These are phyloP conservation scores for Aspergillus aculeatinus DNA, from an alignment of 2,329 filamentous ascomycete genomes.

Conservation along the genomic window DNA sequence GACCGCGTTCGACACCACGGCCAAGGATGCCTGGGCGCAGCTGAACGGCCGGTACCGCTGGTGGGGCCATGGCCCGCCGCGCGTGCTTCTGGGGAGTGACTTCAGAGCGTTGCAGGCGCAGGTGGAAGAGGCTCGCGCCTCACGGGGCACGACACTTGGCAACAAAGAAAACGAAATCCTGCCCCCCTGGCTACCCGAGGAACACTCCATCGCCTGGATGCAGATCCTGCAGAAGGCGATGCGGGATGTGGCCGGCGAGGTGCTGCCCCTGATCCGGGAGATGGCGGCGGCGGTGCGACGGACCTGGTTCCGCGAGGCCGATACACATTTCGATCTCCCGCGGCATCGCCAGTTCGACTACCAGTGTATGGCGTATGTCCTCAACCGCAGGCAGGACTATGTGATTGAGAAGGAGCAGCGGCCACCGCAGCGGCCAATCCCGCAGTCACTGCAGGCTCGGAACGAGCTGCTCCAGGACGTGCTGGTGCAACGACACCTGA, in stretches of 20 bases:
- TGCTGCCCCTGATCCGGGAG: not conserved
- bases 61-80: not conserved
- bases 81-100: not conserved
- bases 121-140: not conserved
- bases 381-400: no score
- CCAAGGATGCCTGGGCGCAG: not conserved
- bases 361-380: no score
- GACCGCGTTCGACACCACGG: no score
- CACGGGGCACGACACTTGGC: no score
- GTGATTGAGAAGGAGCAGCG: no score
- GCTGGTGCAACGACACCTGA: no score
- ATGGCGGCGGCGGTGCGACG: not conserved
- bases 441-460: no score
- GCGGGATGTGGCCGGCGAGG: not conserved
- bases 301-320: not conserved
- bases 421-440: no score
- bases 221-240: not conserved
- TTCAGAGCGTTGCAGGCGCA: not conserved
- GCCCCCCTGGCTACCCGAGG: no score
- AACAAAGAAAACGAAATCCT: no score
- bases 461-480: no score
- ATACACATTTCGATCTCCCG: not conserved
- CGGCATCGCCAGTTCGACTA: no score
- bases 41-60: not conserved
- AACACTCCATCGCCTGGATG: not conserved